Percentiles rank a stretch among this genome's conserved stretches.
These are phyloP conservation scores for Acer yangbiense DNA, from an alignment of 345 rosid genomes.

Conservation along the genomic window DNA sequence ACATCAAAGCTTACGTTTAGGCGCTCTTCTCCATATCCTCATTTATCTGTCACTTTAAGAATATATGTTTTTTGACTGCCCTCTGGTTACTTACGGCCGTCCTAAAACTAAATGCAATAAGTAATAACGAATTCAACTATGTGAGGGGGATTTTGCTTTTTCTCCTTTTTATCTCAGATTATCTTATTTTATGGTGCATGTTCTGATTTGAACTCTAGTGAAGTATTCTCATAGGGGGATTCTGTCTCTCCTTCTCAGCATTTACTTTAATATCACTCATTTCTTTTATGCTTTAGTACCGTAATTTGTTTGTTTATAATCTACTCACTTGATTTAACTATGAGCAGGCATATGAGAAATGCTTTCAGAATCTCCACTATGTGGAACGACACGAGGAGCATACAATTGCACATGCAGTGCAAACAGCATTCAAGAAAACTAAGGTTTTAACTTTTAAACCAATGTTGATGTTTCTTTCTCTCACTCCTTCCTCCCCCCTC, in stretches of 20 bases:
- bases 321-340: slow-evolving; percentile 14
- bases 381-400: slow-evolving; percentile 91
- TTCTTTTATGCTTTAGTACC: slow-evolving; percentile 4
- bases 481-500: not conserved
- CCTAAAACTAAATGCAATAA: not conserved
- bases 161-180: not conserved
- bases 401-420: slow-evolving; percentile 94
- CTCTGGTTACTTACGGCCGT: not conserved
- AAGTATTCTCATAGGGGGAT: not conserved
- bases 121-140: not conserved
- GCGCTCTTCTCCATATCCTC: not conserved
- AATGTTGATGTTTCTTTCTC: not conserved
- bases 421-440: slow-evolving; percentile 84
- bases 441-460: slow-evolving; percentile 50
- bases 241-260: not conserved
- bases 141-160: not conserved
- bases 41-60: not conserved
- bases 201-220: not conserved
- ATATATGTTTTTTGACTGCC: not conserved
- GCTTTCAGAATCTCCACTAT: slow-evolving; percentile 92
- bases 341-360: slow-evolving; percentile 86
- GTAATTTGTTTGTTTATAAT: not conserved
- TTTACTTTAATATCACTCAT: not conserved
- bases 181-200: not conserved
- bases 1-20: not conserved